phyloP scores from a whole-genome alignment of 495 filamentous ascomycete species.

The Lasiosphaeria hispida region DNA sequence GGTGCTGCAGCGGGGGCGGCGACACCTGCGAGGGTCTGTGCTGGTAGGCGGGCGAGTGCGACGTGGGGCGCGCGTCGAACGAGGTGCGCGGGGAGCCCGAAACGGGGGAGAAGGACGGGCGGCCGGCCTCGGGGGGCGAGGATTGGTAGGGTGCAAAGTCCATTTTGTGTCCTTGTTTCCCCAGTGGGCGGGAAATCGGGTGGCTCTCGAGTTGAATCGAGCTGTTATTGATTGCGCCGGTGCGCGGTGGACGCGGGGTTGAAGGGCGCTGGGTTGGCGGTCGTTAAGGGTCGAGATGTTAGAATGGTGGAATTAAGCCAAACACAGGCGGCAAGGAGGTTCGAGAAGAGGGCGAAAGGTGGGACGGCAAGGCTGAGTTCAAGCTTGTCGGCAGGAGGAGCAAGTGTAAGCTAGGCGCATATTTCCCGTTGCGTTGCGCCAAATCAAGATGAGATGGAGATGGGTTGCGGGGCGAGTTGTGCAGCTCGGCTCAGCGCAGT shows the following conservation, averaged over 20 bases:
- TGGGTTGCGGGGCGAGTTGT: not conserved
- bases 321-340: not conserved
- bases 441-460: not conserved
- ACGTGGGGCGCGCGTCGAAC: slow-evolving; percentile 36
- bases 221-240: not conserved
- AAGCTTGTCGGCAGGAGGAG: not conserved
- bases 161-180: slow-evolving; percentile 45
- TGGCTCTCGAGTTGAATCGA: slow-evolving; percentile 4
- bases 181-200: not conserved
- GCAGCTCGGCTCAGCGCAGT: not conserved
- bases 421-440: too few species aligned
- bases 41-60: slow-evolving; percentile 47
- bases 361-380: not conserved
- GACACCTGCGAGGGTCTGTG: slow-evolving; percentile 35
- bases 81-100: slow-evolving; percentile 54
- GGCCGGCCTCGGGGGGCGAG: slow-evolving; percentile 72
- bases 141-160: slow-evolving; percentile 97
- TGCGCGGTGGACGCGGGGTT: not conserved
- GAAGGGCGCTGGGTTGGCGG: not conserved
- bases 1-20: slow-evolving; percentile 49
- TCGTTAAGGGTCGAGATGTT: not conserved
- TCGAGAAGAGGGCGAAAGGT: not conserved
- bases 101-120: slow-evolving; percentile 63
- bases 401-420: too few species aligned
- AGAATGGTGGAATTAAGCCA: not conserved